phyloP scores from a whole-genome alignment of 2,329 filamentous ascomycete genomes.

The Microsporum audouinii region DNA sequence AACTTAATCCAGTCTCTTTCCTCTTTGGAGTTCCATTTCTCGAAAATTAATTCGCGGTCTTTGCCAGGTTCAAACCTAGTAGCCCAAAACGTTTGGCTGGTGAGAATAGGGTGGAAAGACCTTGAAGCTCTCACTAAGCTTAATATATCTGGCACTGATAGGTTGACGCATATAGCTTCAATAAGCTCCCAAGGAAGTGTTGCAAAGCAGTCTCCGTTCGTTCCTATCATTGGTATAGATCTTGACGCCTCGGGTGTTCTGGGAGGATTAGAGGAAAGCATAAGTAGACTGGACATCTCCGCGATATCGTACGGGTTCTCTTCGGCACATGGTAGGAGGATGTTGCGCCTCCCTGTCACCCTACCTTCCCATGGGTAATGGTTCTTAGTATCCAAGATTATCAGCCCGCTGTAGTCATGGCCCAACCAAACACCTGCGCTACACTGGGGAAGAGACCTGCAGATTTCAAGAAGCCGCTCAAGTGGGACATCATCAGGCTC shows the following conservation, averaged over 20 bases:
- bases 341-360: background rate
- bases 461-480: background rate
- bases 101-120: background rate
- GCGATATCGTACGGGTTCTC: background rate
- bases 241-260: background rate
- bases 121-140: background rate
- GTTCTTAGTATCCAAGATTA: background rate
- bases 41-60: background rate
- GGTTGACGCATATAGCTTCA: background rate
- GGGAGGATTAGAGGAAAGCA: background rate
- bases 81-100: constrained; percentile 3
- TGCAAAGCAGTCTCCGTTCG: background rate
- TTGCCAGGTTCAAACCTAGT: background rate
- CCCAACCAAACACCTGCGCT: background rate
- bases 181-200: background rate
- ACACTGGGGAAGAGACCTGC: background rate
- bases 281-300: background rate
- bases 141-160: background rate
- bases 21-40: background rate
- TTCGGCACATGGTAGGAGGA: background rate
- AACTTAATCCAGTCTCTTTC: background rate
- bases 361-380: background rate
- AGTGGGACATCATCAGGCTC: background rate
- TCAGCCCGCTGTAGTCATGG: background rate
- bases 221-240: background rate